These are phyloP conservation scores for Pythium vanterpoolii DNA, from an alignment of 352 stramenopile genomes.

Conservation along the genomic window DNA sequence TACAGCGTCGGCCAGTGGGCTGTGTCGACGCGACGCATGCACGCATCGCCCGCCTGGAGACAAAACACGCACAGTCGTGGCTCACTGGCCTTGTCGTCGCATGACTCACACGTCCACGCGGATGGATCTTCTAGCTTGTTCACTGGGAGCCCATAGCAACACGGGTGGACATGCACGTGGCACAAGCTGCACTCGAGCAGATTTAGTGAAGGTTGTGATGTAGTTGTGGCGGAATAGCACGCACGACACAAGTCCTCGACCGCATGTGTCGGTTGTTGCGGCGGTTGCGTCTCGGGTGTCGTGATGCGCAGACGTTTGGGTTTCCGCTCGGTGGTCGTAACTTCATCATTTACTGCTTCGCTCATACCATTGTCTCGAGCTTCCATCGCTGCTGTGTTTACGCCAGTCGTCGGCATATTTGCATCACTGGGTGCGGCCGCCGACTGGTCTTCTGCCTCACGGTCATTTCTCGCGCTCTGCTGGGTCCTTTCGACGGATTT, in stretches of 20 bases:
- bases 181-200: slow-evolving; percentile 12
- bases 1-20: slow-evolving; percentile 12
- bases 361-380: background rate
- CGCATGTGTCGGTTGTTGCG: background rate
- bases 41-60: background rate
- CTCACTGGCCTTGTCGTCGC: background rate
- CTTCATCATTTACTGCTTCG: background rate
- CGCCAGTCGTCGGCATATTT: background rate
- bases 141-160: slow-evolving; percentile 2
- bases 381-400: background rate
- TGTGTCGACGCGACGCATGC: slow-evolving; percentile 17
- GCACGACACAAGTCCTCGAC: background rate
- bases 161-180: slow-evolving; percentile 2
- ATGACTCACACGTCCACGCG: slow-evolving; percentile 20
- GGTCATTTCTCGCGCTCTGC: slow-evolving; percentile 8
- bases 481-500: background rate
- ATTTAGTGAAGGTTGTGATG: background rate
- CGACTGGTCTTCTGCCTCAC: background rate
- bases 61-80: slow-evolving; percentile 16
- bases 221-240: background rate
- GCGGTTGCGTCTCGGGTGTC: slow-evolving; percentile 3
- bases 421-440: background rate
- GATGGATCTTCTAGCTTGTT: background rate
- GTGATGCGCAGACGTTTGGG: slow-evolving; percentile 13
- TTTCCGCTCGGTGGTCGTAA: background rate